A percentile compares a stretch with the other conserved stretches of the same genome.
These are phyloP conservation scores for Cladosporium sp. DNA, from an alignment of 2,329 filamentous ascomycete genomes.

Conservation along the genomic window DNA sequence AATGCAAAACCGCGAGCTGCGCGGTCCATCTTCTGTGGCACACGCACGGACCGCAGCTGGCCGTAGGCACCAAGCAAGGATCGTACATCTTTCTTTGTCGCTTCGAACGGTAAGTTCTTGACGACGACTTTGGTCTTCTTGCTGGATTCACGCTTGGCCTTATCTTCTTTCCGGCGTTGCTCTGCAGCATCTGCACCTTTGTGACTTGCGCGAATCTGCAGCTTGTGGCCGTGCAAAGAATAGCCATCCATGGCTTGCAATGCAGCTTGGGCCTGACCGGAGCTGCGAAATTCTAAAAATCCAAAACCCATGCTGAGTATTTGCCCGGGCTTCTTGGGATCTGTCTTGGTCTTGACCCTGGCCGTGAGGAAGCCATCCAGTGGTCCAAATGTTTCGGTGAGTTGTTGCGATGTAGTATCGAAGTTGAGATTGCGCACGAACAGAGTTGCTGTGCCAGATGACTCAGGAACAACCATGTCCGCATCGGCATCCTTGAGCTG, in stretches of 20 bases:
- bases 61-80: constrained; percentile 84
- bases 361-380: constrained; percentile 86
- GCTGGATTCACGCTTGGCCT: constrained; percentile 69
- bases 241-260: constrained; percentile 81
- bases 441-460: constrained; percentile 58
- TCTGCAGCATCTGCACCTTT: constrained; percentile 82
- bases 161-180: constrained; percentile 75
- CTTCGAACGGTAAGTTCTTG: constrained; percentile 97
- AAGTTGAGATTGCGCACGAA: constrained; percentile 96
- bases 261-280: constrained; percentile 71
- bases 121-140: constrained; percentile 89
- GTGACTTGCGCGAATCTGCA: constrained; percentile 81
- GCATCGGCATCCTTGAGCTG: constrained; percentile 56
- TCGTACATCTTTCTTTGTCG: constrained; percentile 84
- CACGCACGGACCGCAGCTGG: constrained; percentile 81
- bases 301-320: constrained; percentile 95
- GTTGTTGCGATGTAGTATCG: constrained; percentile 67
- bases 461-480: constrained; percentile 50
- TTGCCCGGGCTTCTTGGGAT: constrained; percentile 84
- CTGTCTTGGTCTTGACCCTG: constrained; percentile 84
- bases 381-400: constrained; percentile 71
- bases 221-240: constrained; percentile 77
- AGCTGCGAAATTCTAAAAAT: constrained; percentile 81
- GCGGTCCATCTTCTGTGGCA: constrained; percentile 91
- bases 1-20: constrained; percentile 91